Percentiles rank a stretch among this genome's conserved stretches.
Conservation (phyloP, 495 filamentous ascomycete genomes). For the Aspergillus asperescens region DNA sequence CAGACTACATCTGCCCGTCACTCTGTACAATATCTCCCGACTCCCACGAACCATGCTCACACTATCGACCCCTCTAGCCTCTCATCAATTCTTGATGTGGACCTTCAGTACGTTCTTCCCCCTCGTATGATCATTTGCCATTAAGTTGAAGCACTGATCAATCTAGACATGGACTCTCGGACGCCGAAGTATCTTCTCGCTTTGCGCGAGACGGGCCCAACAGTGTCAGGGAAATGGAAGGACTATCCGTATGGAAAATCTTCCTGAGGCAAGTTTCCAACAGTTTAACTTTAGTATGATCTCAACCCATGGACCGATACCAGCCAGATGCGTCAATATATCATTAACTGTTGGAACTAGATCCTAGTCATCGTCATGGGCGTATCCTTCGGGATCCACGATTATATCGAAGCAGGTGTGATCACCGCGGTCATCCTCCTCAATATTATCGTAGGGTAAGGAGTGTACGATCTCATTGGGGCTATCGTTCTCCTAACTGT, state of each 20-base stretch:
- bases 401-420: conserved; percentile 81
- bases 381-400: conserved; percentile 70
- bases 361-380: conserved; percentile 82
- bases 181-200: conserved; percentile 48
- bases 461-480: neutral
- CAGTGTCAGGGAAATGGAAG: conserved; percentile 50
- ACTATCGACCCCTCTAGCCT: conserved; percentile 25
- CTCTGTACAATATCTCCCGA: neutral
- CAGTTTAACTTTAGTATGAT: conserved; percentile 55
- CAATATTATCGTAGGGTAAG: conserved; percentile 66
- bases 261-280: conserved; percentile 58
- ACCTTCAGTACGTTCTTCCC: conserved; percentile 23
- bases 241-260: conserved; percentile 53
- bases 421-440: conserved; percentile 74
- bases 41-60: conserved; percentile 21
- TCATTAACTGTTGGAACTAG: conserved; percentile 34
- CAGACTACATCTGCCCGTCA: neutral
- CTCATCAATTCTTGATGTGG: conserved; percentile 25
- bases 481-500: neutral
- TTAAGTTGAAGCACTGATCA: neutral
- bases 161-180: conserved; percentile 51
- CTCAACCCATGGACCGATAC: neutral
- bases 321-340: conserved; percentile 4
- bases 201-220: conserved; percentile 55
- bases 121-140: neutral